Evolutionary conservation across 768 basidiomycete species (phyloP), one percentile per base, ranked within the genome.

Genomic region (Gelatoporia subvermispora): DNA sequence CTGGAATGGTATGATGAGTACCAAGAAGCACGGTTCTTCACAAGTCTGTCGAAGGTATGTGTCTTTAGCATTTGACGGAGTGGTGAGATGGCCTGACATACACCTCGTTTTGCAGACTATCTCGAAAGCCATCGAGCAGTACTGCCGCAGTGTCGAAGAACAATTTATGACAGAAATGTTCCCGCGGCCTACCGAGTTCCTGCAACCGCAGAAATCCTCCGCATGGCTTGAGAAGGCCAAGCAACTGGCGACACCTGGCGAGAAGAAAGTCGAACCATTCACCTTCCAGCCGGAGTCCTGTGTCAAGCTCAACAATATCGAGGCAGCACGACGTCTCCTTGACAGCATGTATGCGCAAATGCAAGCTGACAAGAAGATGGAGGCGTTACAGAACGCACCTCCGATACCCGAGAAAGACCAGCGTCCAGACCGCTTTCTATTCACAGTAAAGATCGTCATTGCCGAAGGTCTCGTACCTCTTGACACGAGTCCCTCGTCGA

Each of bases 291-390:
- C 93, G 0, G 82, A 95, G 70, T 93, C 92, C 0, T 97, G 94
- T 60, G 90, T 99, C 64, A 97, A 97, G 72, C 77, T 98, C 43
- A 99, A 99, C 73, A 97, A 97, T 65, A 83, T 98, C 54, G 93
- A 94, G 58, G 87, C 91, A 10, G 93, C 94, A 1, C 82, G 93
- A 24, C 82, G 82, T 51, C 75, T 96, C 41, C 76, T 99, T 52
- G 96, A 99, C 65, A 90, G 88, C 52, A 88, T 98, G 79, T 98
- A 97, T 65, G 84, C 78, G 43, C 86, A 92, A 59, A 83, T 96
- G 75, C 78, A 93, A 49, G 92, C 85, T 0, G 96, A 99, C 70
- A 84, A 83, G 60, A 78, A 93, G 49, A 78, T 85, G 2, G 82
- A 85, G 22, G 72, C 81, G 22, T 60, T 91, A 47, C 65, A 70